Conservation (phyloP, 306 rosid species). For the Prunus padus region DNA sequence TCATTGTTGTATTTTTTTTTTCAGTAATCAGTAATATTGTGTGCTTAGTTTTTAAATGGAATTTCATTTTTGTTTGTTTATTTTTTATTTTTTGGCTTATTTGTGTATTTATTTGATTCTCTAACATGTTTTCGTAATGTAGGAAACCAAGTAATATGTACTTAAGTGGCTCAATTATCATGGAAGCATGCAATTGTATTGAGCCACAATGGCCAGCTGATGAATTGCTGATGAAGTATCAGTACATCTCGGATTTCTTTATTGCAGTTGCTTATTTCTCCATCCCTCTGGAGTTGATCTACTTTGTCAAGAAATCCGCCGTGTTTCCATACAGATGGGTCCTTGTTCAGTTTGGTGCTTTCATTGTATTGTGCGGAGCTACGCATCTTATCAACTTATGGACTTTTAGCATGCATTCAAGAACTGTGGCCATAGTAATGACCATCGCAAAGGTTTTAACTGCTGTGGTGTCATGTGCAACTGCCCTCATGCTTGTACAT, state of each 20-base stretch:
- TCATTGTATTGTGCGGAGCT: slow-evolving; percentile 83
- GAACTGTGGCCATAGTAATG: slow-evolving; percentile 69
- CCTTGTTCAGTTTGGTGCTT: slow-evolving; percentile 84
- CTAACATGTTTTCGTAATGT: slow-evolving; percentile 32
- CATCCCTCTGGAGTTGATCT: slow-evolving; percentile 73
- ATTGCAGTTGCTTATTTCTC: slow-evolving; percentile 80
- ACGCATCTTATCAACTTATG: slow-evolving; percentile 72
- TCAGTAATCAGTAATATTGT: neutral
- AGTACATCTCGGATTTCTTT: slow-evolving; percentile 73
- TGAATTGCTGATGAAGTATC: slow-evolving; percentile 71
- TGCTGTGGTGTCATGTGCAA: slow-evolving; percentile 74
- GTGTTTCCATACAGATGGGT: slow-evolving; percentile 86
- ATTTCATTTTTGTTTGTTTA: neutral
- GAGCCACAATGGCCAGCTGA: slow-evolving; percentile 71
- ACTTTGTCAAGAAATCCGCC: slow-evolving; percentile 77
- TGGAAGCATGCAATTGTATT: slow-evolving; percentile 70
- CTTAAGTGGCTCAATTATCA: slow-evolving; percentile 41
- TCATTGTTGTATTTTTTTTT: neutral
- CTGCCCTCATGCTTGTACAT: slow-evolving; percentile 81
- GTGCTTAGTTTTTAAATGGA: neutral
- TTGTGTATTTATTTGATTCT: neutral
- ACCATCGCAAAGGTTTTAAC: slow-evolving; percentile 71
- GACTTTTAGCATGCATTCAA: slow-evolving; percentile 62
- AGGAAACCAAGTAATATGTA: slow-evolving; percentile 21
- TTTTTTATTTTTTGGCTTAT: neutral